phyloP scores from a whole-genome alignment of 2,329 filamentous ascomycete species.

The Bipolaris bicolor region DNA sequence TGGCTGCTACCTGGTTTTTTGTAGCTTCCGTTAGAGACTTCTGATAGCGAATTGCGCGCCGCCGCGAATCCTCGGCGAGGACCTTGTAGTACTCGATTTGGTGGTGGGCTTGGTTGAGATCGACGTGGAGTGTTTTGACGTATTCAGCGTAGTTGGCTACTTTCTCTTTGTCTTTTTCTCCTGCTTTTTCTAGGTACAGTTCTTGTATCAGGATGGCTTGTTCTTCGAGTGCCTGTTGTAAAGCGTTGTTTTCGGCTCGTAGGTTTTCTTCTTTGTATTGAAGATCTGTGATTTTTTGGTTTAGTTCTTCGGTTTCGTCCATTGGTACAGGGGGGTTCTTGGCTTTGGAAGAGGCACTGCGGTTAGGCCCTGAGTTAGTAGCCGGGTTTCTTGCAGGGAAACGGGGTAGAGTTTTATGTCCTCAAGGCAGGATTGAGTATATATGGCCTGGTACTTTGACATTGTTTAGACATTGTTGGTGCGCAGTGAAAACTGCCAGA shows the following conservation, averaged over 20 bases:
- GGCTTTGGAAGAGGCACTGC: too few species aligned
- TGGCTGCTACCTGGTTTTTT: conserved; percentile 6
- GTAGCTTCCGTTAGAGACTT: conserved; percentile 11
- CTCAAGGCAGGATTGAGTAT: too few species aligned
- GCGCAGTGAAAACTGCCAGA: too few species aligned
- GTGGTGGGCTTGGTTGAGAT: conserved; percentile 23
- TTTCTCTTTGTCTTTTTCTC: conserved; percentile 18
- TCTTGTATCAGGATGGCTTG: too few species aligned
- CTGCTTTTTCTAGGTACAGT: conserved; percentile 3
- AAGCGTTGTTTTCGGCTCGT: conserved; percentile 7
- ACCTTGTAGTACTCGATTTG: conserved; percentile 20
- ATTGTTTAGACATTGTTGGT: too few species aligned
- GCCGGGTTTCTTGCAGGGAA: too few species aligned
- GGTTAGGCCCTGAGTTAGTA: too few species aligned
- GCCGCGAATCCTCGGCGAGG: conserved; percentile 8
- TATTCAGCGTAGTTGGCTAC: conserved; percentile 23
- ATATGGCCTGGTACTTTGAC: too few species aligned
- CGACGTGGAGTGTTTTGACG: conserved; percentile 21
- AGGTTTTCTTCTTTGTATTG: conserved; percentile 15
- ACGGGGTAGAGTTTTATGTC: too few species aligned
- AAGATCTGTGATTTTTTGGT: conserved; percentile 1
- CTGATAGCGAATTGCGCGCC: conserved; percentile 23
- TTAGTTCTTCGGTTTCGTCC: conserved; percentile 22
- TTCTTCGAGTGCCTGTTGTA: conserved; percentile 16
- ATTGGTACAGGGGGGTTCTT: too few species aligned